Evolutionary conservation across 345 rosid genomes (phyloP), one percentile per base, ranked within the genome.

Genomic region (Corymbia maculata): DNA sequence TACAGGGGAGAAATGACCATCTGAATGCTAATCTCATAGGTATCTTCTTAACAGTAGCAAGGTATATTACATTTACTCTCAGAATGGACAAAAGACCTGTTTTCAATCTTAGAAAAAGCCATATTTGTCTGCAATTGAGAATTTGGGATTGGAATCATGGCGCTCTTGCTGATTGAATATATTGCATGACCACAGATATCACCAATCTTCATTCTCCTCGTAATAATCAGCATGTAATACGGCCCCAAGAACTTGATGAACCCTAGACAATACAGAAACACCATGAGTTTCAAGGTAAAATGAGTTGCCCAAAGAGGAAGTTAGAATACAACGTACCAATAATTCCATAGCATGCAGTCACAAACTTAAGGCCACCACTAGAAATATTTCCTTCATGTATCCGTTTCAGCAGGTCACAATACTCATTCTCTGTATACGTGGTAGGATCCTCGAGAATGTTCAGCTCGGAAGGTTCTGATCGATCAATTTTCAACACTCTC

Each of bases 181-280:
- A 97, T 92, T 1, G 93, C 85, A 86, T 94, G 98, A 87, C 99
- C 98, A 90, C 97, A 95, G 87, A 98, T 94, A 80, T 92, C 92
- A 89, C 99, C 99, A 52, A 98, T 95, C 93, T 98, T 95, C 94
- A 93, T 96, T 92, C 98, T 94, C 93, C 94, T 93, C 22, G 99
- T 98, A 89, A 98, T 95, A 90, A 98, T 90, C 92, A 98, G 89
- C 98, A 98, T 96, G 95, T 98, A 97, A 91, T 94, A 93, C 7
- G 99, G 99, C 87, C 98, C 99, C 95, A 98, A 93, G 92, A 98
- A 97, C 92, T 95, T 98, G 91, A 97, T 52, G 90, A 98, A 98
- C 86, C 99, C 99, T 98, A 89, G 87, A 93, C 61, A 86, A 26
- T 75, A 79, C 87, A 88, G 88, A 87, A 91, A 36, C 52, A 21